Conservation (phyloP, 805 yeast genomes). For the Ogataea degrootiae region DNA sequence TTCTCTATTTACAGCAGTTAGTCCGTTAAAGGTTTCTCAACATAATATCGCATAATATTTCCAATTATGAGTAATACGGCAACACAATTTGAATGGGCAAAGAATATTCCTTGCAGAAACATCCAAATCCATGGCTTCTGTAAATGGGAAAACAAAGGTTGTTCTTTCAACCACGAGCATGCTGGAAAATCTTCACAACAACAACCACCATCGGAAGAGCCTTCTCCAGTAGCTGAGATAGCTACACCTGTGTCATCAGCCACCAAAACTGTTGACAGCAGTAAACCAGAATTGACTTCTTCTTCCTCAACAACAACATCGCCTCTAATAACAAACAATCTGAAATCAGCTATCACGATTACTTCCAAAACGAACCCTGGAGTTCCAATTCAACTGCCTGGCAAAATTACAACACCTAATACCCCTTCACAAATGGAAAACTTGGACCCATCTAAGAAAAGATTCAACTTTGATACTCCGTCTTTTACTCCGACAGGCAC, state of each 20-base stretch:
- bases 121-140: conserved; percentile 84
- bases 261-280: background rate
- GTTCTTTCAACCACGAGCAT: conserved; percentile 69
- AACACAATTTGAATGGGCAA: conserved; percentile 51
- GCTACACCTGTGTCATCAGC: conserved; percentile 1
- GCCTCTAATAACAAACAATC: background rate
- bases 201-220: conserved; percentile 5
- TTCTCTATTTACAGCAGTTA: no score
- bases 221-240: background rate
- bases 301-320: background rate
- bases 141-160: conserved; percentile 82
- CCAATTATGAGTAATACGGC: conserved; percentile 12
- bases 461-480: conserved; percentile 52
- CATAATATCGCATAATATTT: background rate
- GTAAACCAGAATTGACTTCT: background rate
- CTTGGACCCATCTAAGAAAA: conserved; percentile 29
- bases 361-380: conserved; percentile 3
- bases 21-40: background rate
- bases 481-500: conserved; percentile 44
- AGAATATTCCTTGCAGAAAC: conserved; percentile 77
- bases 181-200: conserved; percentile 19
- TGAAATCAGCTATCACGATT: background rate
- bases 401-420: background rate
- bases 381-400: conserved; percentile 1
- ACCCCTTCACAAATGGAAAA: background rate